phyloP scores from a whole-genome alignment of 148 eudicot genomes.

The Rhododendron simsii region DNA sequence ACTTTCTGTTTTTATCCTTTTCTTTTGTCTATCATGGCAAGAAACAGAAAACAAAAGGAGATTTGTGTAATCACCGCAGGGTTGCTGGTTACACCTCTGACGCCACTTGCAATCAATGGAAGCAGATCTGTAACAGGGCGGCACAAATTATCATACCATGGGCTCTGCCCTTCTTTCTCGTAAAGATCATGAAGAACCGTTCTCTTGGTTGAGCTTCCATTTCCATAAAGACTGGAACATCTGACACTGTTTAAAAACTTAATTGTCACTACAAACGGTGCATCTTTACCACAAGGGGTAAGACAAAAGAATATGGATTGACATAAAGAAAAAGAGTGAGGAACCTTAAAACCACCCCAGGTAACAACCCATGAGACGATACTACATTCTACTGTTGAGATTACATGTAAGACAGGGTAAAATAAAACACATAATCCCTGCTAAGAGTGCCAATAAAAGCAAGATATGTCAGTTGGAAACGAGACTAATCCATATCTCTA shows the following conservation, averaged over 20 bases:
- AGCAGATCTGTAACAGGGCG: conserved; percentile 93
- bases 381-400: not conserved
- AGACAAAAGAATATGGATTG: not conserved
- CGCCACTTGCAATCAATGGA: conserved; percentile 77
- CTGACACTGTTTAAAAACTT: conserved; percentile 40
- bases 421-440: not conserved
- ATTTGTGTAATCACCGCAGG: conserved; percentile 58
- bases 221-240: conserved; percentile 55
- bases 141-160: conserved; percentile 96
- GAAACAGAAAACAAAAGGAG: not conserved
- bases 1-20: not conserved
- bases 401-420: not conserved
- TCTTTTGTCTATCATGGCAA: not conserved
- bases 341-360: not conserved
- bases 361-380: not conserved
- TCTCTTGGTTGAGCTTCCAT: conserved; percentile 53
- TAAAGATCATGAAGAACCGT: conserved; percentile 86
- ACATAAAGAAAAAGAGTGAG: not conserved
- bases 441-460: not conserved
- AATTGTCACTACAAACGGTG: not conserved
- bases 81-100: conserved; percentile 96
- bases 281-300: not conserved
- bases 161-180: conserved; percentile 90
- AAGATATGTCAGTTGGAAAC: not conserved
- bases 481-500: not conserved